These are phyloP conservation scores for Zhuliangozyma blackwelliae DNA, from an alignment of 1,139 yeast genomes.

Conservation along the genomic window DNA sequence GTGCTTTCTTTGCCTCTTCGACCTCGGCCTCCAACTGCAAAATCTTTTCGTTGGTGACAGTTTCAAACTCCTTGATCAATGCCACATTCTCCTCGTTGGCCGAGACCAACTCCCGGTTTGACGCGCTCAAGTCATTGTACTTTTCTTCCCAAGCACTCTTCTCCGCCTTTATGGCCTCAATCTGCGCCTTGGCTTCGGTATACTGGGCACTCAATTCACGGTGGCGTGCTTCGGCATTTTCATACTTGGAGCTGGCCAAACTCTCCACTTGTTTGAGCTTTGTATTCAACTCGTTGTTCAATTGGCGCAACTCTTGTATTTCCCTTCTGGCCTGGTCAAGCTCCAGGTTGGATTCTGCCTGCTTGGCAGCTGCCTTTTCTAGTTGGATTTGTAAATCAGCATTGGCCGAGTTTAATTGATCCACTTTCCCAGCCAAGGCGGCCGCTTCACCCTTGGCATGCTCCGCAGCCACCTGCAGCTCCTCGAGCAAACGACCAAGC, in stretches of 20 bases:
- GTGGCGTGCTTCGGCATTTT: constrained; percentile 1
- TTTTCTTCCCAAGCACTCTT: not conserved
- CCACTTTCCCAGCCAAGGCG: constrained; percentile 9
- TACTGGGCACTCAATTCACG: constrained; percentile 1
- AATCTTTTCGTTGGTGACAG: constrained; percentile 12
- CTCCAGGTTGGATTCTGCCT: constrained; percentile 12
- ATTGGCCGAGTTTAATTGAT: constrained; percentile 13
- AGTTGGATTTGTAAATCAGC: not conserved
- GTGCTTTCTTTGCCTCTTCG: constrained; percentile 15
- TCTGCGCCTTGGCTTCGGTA: not conserved
- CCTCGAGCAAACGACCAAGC: constrained; percentile 8
- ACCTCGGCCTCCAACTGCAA: constrained; percentile 17
- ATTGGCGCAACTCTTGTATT: constrained; percentile 18
- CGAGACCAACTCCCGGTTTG: constrained; percentile 14
- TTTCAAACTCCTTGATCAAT: constrained; percentile 13
- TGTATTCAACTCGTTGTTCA: constrained; percentile 16
- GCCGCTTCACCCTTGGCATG: constrained; percentile 4
- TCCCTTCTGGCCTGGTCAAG: constrained; percentile 18
- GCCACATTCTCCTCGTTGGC: constrained; percentile 20
- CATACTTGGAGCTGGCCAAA: constrained; percentile 6
- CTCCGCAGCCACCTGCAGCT: constrained; percentile 8
- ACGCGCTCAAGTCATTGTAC: constrained; percentile 2
- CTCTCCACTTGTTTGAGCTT: constrained; percentile 14
- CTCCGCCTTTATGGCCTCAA: constrained; percentile 1
- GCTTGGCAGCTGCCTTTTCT: not conserved